Evolutionary conservation across 306 rosid species (phyloP).

Genomic region (Vicia sativa): DNA sequence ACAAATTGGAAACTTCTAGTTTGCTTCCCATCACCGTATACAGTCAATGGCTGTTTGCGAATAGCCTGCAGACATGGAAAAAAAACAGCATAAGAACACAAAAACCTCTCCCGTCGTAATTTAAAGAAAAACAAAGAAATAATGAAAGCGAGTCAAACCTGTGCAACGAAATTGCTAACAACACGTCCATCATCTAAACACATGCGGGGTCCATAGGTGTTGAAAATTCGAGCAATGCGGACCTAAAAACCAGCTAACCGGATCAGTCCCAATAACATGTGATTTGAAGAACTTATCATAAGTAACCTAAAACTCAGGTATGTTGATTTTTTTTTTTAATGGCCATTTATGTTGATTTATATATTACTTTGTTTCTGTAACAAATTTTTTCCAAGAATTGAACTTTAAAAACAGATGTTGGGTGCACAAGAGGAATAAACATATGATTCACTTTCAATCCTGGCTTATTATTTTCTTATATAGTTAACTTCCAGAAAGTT

Average conservation of each 20-base stretch:
- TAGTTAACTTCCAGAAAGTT: neutral
- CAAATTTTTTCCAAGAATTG: slow-evolving; percentile 23
- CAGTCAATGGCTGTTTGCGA: slow-evolving; percentile 89
- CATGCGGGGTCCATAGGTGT: slow-evolving; percentile 96
- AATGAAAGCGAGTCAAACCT: slow-evolving; percentile 52
- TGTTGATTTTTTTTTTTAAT: neutral
- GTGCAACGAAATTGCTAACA: slow-evolving; percentile 98
- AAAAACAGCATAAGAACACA: slow-evolving; percentile 6
- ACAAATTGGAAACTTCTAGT: slow-evolving; percentile 98
- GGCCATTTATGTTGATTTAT: slow-evolving; percentile 9
- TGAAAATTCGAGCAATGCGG: slow-evolving; percentile 95
- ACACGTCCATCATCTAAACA: slow-evolving; percentile 99
- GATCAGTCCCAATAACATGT: slow-evolving; percentile 38
- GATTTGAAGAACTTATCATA: slow-evolving; percentile 22
- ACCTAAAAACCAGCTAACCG: slow-evolving; percentile 58
- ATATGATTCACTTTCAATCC: slow-evolving; percentile 7
- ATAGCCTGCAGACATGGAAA: slow-evolving; percentile 63
- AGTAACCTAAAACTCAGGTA: slow-evolving; percentile 18
- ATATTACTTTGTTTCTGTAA: slow-evolving; percentile 5
- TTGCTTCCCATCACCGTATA: slow-evolving; percentile 96
- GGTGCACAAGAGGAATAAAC: neutral
- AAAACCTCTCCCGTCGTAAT: slow-evolving; percentile 1
- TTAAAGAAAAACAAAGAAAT: neutral
- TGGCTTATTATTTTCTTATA: slow-evolving; percentile 9
- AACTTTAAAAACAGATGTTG: slow-evolving; percentile 1